phyloP scores from a whole-genome alignment of 352 stramenopile species.

The Globisporangium mamillatum region DNA sequence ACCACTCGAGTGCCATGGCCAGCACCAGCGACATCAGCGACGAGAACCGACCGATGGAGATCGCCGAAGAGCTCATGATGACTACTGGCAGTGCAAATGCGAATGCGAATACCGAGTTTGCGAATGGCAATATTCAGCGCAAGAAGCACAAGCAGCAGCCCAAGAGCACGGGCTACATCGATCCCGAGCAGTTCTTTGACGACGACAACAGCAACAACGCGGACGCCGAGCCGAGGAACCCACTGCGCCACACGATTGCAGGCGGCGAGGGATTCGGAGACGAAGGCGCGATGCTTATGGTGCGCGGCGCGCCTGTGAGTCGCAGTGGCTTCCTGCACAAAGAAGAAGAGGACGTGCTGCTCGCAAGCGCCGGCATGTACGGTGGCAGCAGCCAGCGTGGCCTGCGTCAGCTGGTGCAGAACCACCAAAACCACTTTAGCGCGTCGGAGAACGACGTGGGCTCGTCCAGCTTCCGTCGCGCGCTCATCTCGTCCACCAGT shows the following conservation, averaged over 20 bases:
- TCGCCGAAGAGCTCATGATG: slow-evolving; percentile 21
- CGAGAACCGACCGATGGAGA: slow-evolving; percentile 42
- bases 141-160: slow-evolving; percentile 11
- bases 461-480: slow-evolving; percentile 27
- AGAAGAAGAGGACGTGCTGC: slow-evolving; percentile 72
- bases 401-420: slow-evolving; percentile 68
- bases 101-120: neutral
- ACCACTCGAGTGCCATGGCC: slow-evolving; percentile 35
- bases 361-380: slow-evolving; percentile 72
- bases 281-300: slow-evolving; percentile 35
- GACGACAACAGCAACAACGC: slow-evolving; percentile 10
- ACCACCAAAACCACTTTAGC: slow-evolving; percentile 67
- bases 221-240: slow-evolving; percentile 17
- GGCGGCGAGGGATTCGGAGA: slow-evolving; percentile 35
- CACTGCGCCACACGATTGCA: slow-evolving; percentile 28
- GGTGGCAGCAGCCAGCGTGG: slow-evolving; percentile 62
- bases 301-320: slow-evolving; percentile 48
- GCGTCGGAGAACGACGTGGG: slow-evolving; percentile 48
- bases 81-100: neutral
- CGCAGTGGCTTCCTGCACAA: slow-evolving; percentile 53
- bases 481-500: slow-evolving; percentile 22
- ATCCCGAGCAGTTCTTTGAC: neutral
- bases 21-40: slow-evolving; percentile 29
- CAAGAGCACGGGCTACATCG: slow-evolving; percentile 12
- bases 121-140: neutral